A percentile compares a stretch with the other conserved stretches of the same genome.
Evolutionary conservation across 2,329 filamentous ascomycete genomes (phyloP).

Genomic region (Alternaria burnsii): DNA sequence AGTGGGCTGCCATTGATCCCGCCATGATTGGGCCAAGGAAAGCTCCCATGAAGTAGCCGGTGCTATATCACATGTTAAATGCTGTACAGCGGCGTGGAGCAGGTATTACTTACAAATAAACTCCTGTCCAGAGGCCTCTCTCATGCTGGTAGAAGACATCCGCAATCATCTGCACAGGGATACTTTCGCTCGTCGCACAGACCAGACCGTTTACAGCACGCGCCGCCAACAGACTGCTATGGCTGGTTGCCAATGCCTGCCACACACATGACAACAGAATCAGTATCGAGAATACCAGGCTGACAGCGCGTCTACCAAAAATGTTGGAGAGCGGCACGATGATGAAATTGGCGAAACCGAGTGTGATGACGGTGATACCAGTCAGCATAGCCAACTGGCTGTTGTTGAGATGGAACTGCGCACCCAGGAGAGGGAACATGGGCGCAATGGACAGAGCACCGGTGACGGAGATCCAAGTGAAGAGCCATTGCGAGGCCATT

Average conservation of each 20-base stretch:
- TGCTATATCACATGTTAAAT: constrained; percentile 33
- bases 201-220: constrained; percentile 55
- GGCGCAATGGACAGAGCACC: constrained; percentile 55
- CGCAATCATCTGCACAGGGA: constrained; percentile 55
- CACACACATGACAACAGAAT: constrained; percentile 55
- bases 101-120: constrained; percentile 46
- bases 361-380: constrained; percentile 55
- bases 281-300: constrained; percentile 52
- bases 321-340: constrained; percentile 57
- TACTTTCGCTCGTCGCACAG: constrained; percentile 55
- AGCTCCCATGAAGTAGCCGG: constrained; percentile 54
- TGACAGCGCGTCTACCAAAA: constrained; percentile 53
- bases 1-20: constrained; percentile 52
- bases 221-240: constrained; percentile 55
- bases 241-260: constrained; percentile 55
- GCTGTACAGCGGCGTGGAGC: too few relatives aligned
- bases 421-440: constrained; percentile 54
- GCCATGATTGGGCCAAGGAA: constrained; percentile 57
- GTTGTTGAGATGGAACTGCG: constrained; percentile 53
- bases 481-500: constrained; percentile 51
- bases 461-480: constrained; percentile 55
- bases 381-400: constrained; percentile 54
- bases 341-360: constrained; percentile 57
- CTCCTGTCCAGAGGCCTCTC: constrained; percentile 51
- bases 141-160: constrained; percentile 58